These are phyloP conservation scores for Fusarium buharicum DNA, from an alignment of 2,329 filamentous ascomycete genomes.

Conservation along the genomic window DNA sequence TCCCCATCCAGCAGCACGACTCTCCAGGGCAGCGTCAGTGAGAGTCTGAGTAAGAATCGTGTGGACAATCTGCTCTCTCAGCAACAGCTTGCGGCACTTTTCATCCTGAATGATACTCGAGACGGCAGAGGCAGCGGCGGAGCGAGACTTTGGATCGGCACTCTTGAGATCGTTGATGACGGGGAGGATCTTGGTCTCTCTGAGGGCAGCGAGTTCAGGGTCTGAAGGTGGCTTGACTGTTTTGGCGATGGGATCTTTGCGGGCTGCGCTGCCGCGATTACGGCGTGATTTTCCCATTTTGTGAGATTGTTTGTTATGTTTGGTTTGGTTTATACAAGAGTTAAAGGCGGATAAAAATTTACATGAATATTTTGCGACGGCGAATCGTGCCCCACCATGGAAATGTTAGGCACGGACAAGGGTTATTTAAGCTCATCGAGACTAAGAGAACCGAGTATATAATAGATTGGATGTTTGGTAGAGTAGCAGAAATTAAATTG, in stretches of 20 bases:
- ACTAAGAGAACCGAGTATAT: not conserved
- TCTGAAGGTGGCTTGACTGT: conserved; percentile 69
- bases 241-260: conserved; percentile 67
- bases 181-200: conserved; percentile 71
- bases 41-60: conserved; percentile 72
- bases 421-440: conserved; percentile 15
- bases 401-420: conserved; percentile 22
- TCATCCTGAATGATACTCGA: conserved; percentile 70
- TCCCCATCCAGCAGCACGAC: conserved; percentile 73
- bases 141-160: conserved; percentile 67
- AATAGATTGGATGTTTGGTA: not conserved
- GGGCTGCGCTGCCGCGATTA: conserved; percentile 60
- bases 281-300: conserved; percentile 70
- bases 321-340: not conserved
- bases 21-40: conserved; percentile 70
- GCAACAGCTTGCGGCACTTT: conserved; percentile 70
- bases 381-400: conserved; percentile 38
- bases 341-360: conserved; percentile 34
- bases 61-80: conserved; percentile 73
- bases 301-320: not conserved
- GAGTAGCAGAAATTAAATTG: too few relatives aligned
- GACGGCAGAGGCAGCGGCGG: conserved; percentile 68
- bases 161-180: conserved; percentile 70
- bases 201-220: conserved; percentile 70
- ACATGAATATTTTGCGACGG: conserved; percentile 33